Conservation (phyloP, 495 filamentous ascomycete genomes). For the Hamigera avellanea region DNA sequence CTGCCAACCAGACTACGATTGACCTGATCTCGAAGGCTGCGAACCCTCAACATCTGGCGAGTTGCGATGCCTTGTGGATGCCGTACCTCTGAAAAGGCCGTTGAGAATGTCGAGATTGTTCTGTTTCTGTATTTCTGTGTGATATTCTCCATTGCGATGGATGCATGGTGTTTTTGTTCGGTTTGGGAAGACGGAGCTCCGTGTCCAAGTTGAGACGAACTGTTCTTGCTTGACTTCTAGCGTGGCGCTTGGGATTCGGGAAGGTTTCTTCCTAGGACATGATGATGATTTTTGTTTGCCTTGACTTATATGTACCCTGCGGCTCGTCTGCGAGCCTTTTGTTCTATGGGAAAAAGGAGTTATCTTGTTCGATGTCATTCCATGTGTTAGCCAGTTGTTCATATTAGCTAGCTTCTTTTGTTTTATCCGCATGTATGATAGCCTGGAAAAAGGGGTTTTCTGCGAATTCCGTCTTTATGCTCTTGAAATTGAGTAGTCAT, state of each 20-base stretch:
- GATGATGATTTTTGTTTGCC: slow-evolving; percentile 15
- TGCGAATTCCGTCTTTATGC: no score
- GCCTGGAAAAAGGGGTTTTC: no score
- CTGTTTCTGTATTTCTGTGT: slow-evolving; percentile 8
- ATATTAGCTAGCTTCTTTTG: no score
- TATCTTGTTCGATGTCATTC: no score
- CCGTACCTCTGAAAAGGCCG: slow-evolving; percentile 59
- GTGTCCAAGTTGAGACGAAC: no score
- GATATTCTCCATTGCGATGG: slow-evolving; percentile 7
- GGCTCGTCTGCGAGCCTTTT: no score
- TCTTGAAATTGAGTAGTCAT: no score
- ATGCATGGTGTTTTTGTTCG: slow-evolving; percentile 10
- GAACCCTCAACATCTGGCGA: slow-evolving; percentile 72
- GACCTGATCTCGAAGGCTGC: slow-evolving; percentile 78
- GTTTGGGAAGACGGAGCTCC: no score
- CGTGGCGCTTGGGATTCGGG: slow-evolving; percentile 20
- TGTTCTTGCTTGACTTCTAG: slow-evolving; percentile 15
- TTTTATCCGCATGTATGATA: no score
- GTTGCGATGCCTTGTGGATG: slow-evolving; percentile 94
- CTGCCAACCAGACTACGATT: slow-evolving; percentile 92
- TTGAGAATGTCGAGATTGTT: slow-evolving; percentile 3
- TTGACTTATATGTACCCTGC: slow-evolving; percentile 1
- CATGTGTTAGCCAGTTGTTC: no score
- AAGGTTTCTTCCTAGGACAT: slow-evolving; percentile 9
- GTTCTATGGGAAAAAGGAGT: no score